These are phyloP conservation scores for Bifiguratus adelaidae DNA, from an alignment of 192 early-diverging fungal genomes.

Conservation along the genomic window DNA sequence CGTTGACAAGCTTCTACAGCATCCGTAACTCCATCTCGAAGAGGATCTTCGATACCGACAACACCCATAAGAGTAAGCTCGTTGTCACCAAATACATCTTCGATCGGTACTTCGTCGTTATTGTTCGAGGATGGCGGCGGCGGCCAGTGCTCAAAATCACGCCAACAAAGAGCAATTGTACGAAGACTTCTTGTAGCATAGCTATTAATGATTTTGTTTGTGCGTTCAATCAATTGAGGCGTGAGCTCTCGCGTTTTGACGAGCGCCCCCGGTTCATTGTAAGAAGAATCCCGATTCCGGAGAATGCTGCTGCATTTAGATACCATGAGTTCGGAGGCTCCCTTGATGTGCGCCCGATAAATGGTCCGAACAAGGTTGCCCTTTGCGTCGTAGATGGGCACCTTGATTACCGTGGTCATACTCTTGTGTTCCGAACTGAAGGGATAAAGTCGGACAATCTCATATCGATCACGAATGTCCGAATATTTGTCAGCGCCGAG, in stretches of 20 bases:
- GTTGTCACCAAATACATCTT: constrained; percentile 38
- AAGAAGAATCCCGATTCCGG: constrained; percentile 10
- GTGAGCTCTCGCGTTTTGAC: constrained; percentile 21
- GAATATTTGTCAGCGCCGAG: constrained; percentile 52
- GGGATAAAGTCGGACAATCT: constrained; percentile 67
- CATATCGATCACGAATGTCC: constrained; percentile 45
- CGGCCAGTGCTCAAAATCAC: constrained; percentile 64
- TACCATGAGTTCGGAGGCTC: constrained; percentile 84
- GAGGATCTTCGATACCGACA: constrained; percentile 95
- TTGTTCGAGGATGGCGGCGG: constrained; percentile 22
- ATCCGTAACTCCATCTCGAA: constrained; percentile 88
- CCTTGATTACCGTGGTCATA: constrained; percentile 77
- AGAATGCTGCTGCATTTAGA: constrained; percentile 48
- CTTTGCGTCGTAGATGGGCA: constrained; percentile 31
- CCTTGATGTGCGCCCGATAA: constrained; percentile 84
- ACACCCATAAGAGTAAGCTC: constrained; percentile 68
- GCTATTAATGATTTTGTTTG: constrained; percentile 44
- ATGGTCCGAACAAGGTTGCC: background rate
- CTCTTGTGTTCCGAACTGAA: constrained; percentile 90
- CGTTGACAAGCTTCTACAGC: constrained; percentile 81
- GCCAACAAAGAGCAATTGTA: constrained; percentile 82
- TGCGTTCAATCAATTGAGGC: constrained; percentile 13
- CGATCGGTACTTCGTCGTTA: constrained; percentile 41
- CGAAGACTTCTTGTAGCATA: constrained; percentile 78
- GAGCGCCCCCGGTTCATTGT: constrained; percentile 14